A percentile compares a stretch with the other conserved stretches of the same genome.
phyloP scores from a whole-genome alignment of 208 protist species.

The Acanthamoeba royreba region DNA sequence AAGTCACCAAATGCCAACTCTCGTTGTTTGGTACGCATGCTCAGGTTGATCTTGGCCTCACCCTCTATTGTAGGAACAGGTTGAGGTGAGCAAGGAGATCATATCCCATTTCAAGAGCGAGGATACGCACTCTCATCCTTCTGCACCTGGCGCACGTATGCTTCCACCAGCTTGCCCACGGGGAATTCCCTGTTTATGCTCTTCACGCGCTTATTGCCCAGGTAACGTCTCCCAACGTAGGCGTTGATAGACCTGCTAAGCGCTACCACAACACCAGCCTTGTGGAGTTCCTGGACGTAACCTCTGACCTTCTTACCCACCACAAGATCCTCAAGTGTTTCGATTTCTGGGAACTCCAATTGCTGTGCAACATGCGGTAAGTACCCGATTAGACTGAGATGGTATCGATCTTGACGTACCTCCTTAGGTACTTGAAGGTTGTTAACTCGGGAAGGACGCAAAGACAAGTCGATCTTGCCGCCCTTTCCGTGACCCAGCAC shows the following conservation, averaged over 20 bases:
- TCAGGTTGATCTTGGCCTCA: background rate
- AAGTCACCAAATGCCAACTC: constrained; percentile 28
- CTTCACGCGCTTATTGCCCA: background rate
- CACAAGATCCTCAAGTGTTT: background rate
- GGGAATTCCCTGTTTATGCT: background rate
- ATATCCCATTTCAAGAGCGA: background rate
- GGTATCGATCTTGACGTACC: background rate
- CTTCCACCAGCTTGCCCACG: background rate
- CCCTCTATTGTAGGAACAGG: background rate
- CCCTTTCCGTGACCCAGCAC: background rate
- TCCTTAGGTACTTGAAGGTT: constrained; percentile 17
- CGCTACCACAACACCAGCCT: background rate
- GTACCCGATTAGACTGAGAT: background rate
- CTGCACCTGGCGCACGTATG: background rate
- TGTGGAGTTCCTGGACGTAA: background rate
- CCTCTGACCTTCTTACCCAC: constrained; percentile 3
- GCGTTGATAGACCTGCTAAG: background rate
- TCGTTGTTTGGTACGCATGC: background rate
- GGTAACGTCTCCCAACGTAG: background rate
- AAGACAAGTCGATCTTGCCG: constrained; percentile 26
- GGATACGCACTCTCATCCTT: background rate
- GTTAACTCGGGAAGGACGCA: constrained; percentile 35
- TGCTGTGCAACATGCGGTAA: background rate
- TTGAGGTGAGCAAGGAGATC: background rate
- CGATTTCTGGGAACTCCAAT: constrained; percentile 21